Evolutionary conservation across 306 rosid species (phyloP), one percentile per base, ranked within the genome.

Genomic region (Lathyrus aphaca): DNA sequence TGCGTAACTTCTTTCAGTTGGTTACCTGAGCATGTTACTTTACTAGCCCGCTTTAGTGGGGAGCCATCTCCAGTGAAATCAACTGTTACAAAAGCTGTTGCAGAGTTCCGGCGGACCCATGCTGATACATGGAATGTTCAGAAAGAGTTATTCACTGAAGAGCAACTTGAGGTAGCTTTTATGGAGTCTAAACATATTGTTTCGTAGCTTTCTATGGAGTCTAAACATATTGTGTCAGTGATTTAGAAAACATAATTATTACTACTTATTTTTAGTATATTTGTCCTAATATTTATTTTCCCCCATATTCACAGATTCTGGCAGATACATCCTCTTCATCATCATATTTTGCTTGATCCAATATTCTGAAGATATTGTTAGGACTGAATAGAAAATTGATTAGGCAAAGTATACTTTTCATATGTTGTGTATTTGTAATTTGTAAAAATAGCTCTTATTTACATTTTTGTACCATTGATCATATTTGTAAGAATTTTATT

Each of bases 121-220:
- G 99, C 99, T 43, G 99, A 94, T 80, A 94, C 91, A 6, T 94
- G 99, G 99, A 94, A 91, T 76, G 87, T 89, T 74, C 97, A 94
- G 82, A 94, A 94, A 78, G 94, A 94, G 65, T 83, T 73, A 27
- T 94, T 94, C 67, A 91, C 87, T 12, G 97, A 88, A 82, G 97
- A 94, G 80, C 99, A 94, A 86, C 91, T 94, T 14, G 99, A 94
- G 99, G 99, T 88, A 80, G 63, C 42, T 62, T 18, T 57, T 68
- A 48, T 23, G 64, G 38, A 59, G 25, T 12, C 15, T 10, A 23
- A 70, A 75, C 51, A 61, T 60, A 67, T 68, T 51, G 45, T 43
- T n/a, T n/a, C n/a, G 99, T 88, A 80, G 63, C 42, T 62, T 18
- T 57, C 23, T 68, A 48, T 23, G 64, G 38, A 59, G 25, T 12